A percentile compares a stretch with the other conserved stretches of the same genome.
Evolutionary conservation across 495 filamentous ascomycete species (phyloP).

Genomic region (Stereocaulon alpinum): DNA sequence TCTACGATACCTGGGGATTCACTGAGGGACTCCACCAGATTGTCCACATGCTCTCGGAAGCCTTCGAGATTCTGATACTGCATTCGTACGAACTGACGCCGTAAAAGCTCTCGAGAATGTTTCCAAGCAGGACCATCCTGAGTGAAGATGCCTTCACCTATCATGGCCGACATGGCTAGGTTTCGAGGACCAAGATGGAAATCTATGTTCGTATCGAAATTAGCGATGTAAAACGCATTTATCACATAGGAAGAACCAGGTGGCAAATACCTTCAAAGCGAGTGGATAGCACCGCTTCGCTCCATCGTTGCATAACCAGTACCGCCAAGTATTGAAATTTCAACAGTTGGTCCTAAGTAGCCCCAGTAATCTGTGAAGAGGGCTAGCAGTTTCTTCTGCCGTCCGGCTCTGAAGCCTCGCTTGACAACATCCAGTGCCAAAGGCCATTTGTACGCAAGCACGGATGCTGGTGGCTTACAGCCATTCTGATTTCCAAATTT

Average conservation of each 20-base stretch:
- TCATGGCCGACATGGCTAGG: constrained; percentile 26
- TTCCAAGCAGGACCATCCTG: constrained; percentile 44
- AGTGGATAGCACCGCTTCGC: constrained; percentile 28
- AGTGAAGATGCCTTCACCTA: constrained; percentile 47
- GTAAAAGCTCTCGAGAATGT: constrained; percentile 40
- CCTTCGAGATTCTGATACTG: constrained; percentile 33
- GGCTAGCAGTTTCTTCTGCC: constrained; percentile 15
- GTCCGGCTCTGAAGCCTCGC: constrained; percentile 20
- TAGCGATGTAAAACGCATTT: neutral
- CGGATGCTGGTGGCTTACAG: constrained; percentile 20
- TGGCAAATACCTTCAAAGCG: constrained; percentile 28
- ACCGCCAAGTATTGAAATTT: constrained; percentile 18
- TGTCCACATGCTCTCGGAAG: constrained; percentile 36
- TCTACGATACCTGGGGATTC: constrained; percentile 28
- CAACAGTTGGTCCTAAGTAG: constrained; percentile 14
- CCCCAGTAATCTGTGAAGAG: constrained; percentile 21
- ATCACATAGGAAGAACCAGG: too few species aligned
- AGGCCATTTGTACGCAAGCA: constrained; percentile 28
- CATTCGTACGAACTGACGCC: constrained; percentile 32
- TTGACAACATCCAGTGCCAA: constrained; percentile 27
- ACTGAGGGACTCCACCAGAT: constrained; percentile 31
- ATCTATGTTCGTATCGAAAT: constrained; percentile 13
- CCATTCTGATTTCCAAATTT: constrained; percentile 21
- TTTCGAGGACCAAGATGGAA: constrained; percentile 28
- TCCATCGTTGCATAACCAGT: constrained; percentile 14